Conservation (phyloP, 495 filamentous ascomycete genomes). For the Penicillium simplicissimum region DNA sequence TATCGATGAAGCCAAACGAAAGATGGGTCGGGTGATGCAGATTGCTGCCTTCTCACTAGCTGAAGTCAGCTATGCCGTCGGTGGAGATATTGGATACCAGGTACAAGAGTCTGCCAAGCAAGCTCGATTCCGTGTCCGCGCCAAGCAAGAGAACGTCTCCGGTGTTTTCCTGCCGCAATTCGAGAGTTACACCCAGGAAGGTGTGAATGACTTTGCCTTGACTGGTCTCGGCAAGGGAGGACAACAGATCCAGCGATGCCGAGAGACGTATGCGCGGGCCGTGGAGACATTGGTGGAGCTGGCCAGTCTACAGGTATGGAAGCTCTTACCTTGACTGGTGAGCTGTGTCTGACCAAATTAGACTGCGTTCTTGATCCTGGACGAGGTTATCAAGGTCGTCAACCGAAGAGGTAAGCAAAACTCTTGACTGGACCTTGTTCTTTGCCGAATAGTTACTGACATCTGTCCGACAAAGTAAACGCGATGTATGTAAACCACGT, state of each 20-base stretch:
- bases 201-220: conserved; percentile 93
- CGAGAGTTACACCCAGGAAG: conserved; percentile 77
- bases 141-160: conserved; percentile 97
- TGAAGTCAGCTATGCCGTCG: conserved; percentile 96
- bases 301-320: conserved; percentile 78
- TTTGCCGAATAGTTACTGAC: conserved; percentile 2
- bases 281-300: conserved; percentile 97
- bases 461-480: conserved; percentile 61
- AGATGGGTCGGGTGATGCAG: conserved; percentile 99
- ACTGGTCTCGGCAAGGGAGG: conserved; percentile 96
- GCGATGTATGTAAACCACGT: conserved; percentile 68
- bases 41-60: conserved; percentile 97
- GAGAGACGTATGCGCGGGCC: conserved; percentile 96
- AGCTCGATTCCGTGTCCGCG: conserved; percentile 86
- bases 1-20: conserved; percentile 98
- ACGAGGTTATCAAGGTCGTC: conserved; percentile 99
- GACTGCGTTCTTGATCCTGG: conserved; percentile 96
- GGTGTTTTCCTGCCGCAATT: conserved; percentile 93
- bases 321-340: not conserved
- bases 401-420: conserved; percentile 77
- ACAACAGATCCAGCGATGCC: conserved; percentile 91
- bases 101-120: conserved; percentile 93
- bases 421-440: not conserved
- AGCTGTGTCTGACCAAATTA: conserved; percentile 29
- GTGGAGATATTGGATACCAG: conserved; percentile 94